These are phyloP conservation scores for Krasilnikovozyma curviuscula DNA, from an alignment of 768 basidiomycete genomes.

Conservation along the genomic window DNA sequence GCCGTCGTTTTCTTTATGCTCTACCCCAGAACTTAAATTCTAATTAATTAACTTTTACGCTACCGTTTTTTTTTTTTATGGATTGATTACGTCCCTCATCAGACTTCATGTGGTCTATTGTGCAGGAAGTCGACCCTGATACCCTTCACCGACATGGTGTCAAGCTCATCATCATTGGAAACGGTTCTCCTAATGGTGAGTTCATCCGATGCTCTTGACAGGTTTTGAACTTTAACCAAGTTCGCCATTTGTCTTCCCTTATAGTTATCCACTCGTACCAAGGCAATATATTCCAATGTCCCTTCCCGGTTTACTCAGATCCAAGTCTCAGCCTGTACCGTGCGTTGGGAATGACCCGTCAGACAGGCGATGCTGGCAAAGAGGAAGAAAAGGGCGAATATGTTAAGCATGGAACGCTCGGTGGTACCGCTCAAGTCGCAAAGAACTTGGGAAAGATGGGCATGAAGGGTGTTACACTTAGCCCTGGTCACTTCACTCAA, in stretches of 20 bases:
- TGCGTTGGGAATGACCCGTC: conserved; percentile 54
- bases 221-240: background rate
- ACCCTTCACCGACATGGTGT: conserved; percentile 25
- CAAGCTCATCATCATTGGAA: conserved; percentile 47
- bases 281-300: conserved; percentile 47
- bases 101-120: conserved; percentile 62
- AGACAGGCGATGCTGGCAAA: conserved; percentile 32
- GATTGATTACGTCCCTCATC: background rate
- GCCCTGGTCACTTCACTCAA: conserved; percentile 45
- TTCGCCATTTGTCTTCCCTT: background rate
- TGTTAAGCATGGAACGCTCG: conserved; percentile 43
- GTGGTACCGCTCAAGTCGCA: conserved; percentile 56
- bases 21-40: background rate
- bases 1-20: background rate
- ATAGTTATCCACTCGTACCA: conserved; percentile 6
- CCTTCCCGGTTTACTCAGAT: conserved; percentile 62
- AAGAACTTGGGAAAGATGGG: conserved; percentile 48
- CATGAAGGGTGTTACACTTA: conserved; percentile 20
- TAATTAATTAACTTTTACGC: background rate
- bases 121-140: conserved; percentile 33
- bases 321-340: conserved; percentile 46
- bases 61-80: background rate
- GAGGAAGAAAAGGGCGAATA: conserved; percentile 38
- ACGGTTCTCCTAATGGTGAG: conserved; percentile 59
- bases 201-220: conserved; percentile 43